phyloP scores from a whole-genome alignment of 2,329 filamentous ascomycete genomes.

The Verticillium klebahnii region DNA sequence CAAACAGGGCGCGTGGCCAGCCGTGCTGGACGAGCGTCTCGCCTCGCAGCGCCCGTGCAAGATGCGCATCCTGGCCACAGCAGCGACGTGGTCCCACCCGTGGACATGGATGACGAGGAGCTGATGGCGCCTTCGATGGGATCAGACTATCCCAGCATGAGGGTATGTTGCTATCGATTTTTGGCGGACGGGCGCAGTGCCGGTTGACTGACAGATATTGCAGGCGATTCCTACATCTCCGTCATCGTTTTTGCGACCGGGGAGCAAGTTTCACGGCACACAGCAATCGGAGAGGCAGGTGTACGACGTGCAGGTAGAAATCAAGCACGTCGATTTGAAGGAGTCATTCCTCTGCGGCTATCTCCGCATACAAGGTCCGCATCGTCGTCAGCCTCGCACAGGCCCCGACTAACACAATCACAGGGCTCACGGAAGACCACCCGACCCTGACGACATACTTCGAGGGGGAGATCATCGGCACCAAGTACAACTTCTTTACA shows the following conservation, averaged over 20 bases:
- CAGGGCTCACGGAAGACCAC: conserved; percentile 90
- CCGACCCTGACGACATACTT: conserved; percentile 98
- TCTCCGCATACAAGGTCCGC: conserved; percentile 83
- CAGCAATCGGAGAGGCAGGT: conserved; percentile 90
- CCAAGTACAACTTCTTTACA: conserved; percentile 91
- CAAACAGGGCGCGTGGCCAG: background rate
- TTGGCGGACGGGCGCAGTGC: conserved; percentile 2
- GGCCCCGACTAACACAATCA: conserved; percentile 12
- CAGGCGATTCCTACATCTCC: conserved; percentile 74
- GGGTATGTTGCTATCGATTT: conserved; percentile 22
- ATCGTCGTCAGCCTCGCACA: conserved; percentile 3
- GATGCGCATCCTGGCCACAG: background rate
- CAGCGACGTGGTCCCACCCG: background rate
- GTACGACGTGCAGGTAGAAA: conserved; percentile 94
- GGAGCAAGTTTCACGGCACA: conserved; percentile 83
- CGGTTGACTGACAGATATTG: background rate
- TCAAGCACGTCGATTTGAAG: conserved; percentile 91
- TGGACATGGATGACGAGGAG: conserved; percentile 19
- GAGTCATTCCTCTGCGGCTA: conserved; percentile 96
- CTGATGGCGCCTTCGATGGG: conserved; percentile 31
- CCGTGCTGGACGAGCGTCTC: background rate
- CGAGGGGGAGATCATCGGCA: conserved; percentile 95
- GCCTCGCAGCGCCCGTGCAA: background rate
- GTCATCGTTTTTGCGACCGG: conserved; percentile 80
- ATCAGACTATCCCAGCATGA: conserved; percentile 28